phyloP scores from a whole-genome alignment of 345 rosid species.

The Melaleuca alternifolia region DNA sequence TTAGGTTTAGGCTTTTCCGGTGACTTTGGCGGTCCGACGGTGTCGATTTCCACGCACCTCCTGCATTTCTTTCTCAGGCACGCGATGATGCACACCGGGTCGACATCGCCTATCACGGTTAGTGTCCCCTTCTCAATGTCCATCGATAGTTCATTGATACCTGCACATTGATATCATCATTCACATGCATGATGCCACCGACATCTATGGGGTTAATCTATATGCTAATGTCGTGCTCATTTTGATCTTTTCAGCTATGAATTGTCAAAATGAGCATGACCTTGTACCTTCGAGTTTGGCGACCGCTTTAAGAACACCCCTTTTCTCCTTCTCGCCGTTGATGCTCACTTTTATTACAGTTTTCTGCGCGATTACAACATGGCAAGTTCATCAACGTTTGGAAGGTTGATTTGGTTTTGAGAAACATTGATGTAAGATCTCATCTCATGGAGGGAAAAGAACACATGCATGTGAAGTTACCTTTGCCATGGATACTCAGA shows the following conservation, averaged over 20 bases:
- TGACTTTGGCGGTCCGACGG: slow-evolving; percentile 1
- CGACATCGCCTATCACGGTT: slow-evolving; percentile 4
- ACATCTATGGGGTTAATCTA: neutral
- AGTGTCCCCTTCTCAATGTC: slow-evolving; percentile 6
- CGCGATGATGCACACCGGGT: neutral
- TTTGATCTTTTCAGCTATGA: neutral
- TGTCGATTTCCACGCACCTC: neutral
- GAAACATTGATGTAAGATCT: neutral
- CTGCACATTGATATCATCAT: neutral
- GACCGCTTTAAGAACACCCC: neutral
- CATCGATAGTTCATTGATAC: neutral
- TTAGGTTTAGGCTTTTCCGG: neutral
- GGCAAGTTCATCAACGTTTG: neutral
- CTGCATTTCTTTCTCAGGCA: slow-evolving; percentile 1
- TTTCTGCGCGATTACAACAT: neutral
- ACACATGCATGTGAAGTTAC: neutral
- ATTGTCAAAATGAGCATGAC: neutral
- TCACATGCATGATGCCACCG: neutral
- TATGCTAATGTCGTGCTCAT: neutral
- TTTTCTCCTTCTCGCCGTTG: neutral
- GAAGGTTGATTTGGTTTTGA: neutral
- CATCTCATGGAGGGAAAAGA: neutral
- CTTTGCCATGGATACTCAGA: neutral
- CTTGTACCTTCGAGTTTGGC: slow-evolving; percentile 1
- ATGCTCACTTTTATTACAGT: neutral